A percentile compares a stretch with the other conserved stretches of the same genome.
Evolutionary conservation across 2,329 filamentous ascomycete genomes (phyloP).

Genomic region (Chrysoporthe cubensis): DNA sequence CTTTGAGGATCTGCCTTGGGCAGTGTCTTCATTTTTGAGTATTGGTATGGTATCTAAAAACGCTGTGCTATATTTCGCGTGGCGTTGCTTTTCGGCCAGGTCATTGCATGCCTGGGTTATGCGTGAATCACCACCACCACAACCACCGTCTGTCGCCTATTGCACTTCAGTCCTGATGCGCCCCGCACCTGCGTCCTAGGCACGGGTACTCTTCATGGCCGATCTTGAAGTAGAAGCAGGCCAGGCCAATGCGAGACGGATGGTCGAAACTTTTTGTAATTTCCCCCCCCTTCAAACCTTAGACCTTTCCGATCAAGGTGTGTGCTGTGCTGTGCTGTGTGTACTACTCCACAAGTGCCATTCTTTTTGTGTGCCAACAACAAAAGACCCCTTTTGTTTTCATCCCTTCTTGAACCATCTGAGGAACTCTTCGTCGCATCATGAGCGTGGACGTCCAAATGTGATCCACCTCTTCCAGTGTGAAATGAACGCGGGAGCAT

Average conservation of each 20-base stretch:
- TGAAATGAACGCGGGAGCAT: slow-evolving; percentile 17
- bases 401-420: slow-evolving; percentile 25
- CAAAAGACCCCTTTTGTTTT: slow-evolving; percentile 21
- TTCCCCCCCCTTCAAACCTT: slow-evolving; percentile 27
- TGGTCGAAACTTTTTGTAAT: background rate
- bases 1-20: slow-evolving; percentile 26
- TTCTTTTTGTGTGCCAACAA: slow-evolving; percentile 25
- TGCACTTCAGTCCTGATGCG: background rate
- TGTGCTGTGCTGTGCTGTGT: background rate
- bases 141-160: background rate
- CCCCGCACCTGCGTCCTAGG: background rate
- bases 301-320: slow-evolving; percentile 15
- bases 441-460: slow-evolving; percentile 22
- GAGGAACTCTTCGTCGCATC: slow-evolving; percentile 26
- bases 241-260: background rate
- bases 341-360: slow-evolving; percentile 10
- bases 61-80: slow-evolving; percentile 11
- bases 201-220: background rate
- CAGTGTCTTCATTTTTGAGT: slow-evolving; percentile 34
- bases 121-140: background rate
- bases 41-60: slow-evolving; percentile 21
- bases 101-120: background rate
- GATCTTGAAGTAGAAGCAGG: background rate
- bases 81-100: slow-evolving; percentile 2
- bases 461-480: slow-evolving; percentile 25